Evolutionary conservation across 495 filamentous ascomycete genomes (phyloP).

Genomic region (Neurospora sp.): DNA sequence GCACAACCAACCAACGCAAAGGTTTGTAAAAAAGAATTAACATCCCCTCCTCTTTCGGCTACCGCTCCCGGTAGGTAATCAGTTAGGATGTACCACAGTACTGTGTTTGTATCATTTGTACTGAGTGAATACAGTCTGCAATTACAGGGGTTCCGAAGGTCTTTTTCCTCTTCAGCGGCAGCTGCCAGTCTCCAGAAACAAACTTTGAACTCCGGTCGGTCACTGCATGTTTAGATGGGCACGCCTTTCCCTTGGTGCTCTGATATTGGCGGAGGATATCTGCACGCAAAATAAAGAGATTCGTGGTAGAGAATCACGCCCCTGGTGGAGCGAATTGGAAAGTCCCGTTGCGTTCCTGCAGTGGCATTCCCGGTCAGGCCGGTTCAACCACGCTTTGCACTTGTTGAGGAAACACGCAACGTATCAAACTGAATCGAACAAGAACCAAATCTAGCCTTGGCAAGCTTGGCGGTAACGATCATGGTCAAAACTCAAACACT

Average conservation of each 20-base stretch:
- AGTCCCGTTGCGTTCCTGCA: not conserved
- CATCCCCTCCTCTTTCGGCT: not conserved
- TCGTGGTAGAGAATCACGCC: not conserved
- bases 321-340: not conserved
- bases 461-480: not conserved
- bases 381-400: not conserved
- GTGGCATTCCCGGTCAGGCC: not conserved
- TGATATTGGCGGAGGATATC: no score
- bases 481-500: not conserved
- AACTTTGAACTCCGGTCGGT: not conserved
- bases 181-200: not conserved
- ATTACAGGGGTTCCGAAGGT: not conserved
- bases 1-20: not conserved
- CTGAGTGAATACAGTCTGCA: not conserved
- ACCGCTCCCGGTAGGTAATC: not conserved
- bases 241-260: no score
- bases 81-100: not conserved
- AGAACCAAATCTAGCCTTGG: not conserved
- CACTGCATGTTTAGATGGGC: not conserved
- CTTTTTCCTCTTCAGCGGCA: not conserved
- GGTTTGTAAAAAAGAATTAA: not conserved
- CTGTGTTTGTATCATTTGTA: not conserved
- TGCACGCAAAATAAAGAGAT: not conserved
- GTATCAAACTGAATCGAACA: not conserved
- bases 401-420: not conserved